A percentile compares a stretch with the other conserved stretches of the same genome.
Conservation (phyloP, 2,329 filamentous ascomycete genomes). For the Clonostachys rhizophaga region DNA sequence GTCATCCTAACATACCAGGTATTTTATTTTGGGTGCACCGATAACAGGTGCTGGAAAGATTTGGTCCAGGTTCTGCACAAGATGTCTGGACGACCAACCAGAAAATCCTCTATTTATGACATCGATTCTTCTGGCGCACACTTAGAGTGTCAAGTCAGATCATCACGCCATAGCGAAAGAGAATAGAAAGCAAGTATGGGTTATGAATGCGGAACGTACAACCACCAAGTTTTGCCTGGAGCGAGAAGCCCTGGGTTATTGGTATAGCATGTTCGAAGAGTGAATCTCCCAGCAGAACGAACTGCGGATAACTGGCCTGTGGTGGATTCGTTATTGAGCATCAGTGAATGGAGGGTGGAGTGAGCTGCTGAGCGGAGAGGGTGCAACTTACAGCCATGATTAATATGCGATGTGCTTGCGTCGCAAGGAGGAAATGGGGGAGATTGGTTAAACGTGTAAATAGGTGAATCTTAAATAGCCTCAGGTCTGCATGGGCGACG, state of each 20-base stretch:
- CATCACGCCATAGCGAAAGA: background rate
- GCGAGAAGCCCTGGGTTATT: slow-evolving; percentile 64
- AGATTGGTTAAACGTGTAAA: background rate
- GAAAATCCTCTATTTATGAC: slow-evolving; percentile 84
- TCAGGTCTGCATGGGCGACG: background rate
- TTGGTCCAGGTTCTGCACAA: slow-evolving; percentile 61
- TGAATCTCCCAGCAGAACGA: slow-evolving; percentile 87
- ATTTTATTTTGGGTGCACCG: slow-evolving; percentile 55
- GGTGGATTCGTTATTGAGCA: too few relatives aligned
- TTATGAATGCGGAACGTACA: slow-evolving; percentile 38
- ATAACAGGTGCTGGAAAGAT: slow-evolving; percentile 65
- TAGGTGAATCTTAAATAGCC: background rate
- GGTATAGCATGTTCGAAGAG: slow-evolving; percentile 68
- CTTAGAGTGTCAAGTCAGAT: slow-evolving; percentile 31
- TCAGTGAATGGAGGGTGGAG: too few relatives aligned
- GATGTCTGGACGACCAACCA: slow-evolving; percentile 80
- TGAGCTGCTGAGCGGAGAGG: too few relatives aligned
- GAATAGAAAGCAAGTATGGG: background rate
- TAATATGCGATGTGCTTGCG: too few relatives aligned
- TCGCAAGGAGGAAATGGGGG: too few relatives aligned
- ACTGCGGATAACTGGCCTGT: slow-evolving; percentile 55
- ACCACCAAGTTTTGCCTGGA: slow-evolving; percentile 66
- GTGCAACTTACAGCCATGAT: too few relatives aligned
- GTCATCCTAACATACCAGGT: slow-evolving; percentile 47
- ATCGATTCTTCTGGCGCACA: slow-evolving; percentile 73